A percentile compares a stretch with the other conserved stretches of the same genome.
Evolutionary conservation across 257 asterid genomes (phyloP).

Genomic region (Petunia axillaris): DNA sequence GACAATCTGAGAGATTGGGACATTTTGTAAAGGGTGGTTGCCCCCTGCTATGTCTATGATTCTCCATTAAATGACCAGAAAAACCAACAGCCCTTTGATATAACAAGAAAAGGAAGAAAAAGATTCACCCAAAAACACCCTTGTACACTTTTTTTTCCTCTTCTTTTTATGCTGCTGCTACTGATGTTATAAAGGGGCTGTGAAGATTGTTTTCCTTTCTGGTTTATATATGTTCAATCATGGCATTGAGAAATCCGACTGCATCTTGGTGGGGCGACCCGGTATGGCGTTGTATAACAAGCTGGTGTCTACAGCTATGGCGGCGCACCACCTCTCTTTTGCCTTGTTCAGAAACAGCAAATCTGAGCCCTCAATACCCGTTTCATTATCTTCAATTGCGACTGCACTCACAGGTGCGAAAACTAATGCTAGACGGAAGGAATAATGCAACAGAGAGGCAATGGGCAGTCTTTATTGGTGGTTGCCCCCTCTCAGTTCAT

Average conservation of each 20-base stretch:
- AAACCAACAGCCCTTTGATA: constrained; percentile 30
- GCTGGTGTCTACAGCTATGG: constrained; percentile 38
- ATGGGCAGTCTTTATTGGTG: neutral
- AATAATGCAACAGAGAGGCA: neutral
- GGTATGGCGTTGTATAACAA: neutral
- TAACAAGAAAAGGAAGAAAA: neutral
- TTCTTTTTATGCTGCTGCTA: constrained; percentile 9
- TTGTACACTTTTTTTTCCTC: neutral
- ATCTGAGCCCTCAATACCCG: neutral
- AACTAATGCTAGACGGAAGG: neutral
- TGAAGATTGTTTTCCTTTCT: neutral
- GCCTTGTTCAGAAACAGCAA: neutral
- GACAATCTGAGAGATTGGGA: no score
- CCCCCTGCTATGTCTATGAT: constrained; percentile 2
- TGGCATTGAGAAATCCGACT: neutral
- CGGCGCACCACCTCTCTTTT: neutral
- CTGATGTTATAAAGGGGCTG: neutral
- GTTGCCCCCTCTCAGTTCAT: neutral
- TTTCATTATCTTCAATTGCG: no score
- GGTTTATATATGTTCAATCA: neutral
- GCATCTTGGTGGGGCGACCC: neutral
- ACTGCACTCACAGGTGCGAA: no score
- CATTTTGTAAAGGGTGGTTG: constrained; percentile 1
- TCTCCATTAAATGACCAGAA: neutral
- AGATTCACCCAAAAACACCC: constrained; percentile 6